Evolutionary conservation across 1,284 basidiomycete species (phyloP).

Genomic region (Ceratobasidium sp.): DNA sequence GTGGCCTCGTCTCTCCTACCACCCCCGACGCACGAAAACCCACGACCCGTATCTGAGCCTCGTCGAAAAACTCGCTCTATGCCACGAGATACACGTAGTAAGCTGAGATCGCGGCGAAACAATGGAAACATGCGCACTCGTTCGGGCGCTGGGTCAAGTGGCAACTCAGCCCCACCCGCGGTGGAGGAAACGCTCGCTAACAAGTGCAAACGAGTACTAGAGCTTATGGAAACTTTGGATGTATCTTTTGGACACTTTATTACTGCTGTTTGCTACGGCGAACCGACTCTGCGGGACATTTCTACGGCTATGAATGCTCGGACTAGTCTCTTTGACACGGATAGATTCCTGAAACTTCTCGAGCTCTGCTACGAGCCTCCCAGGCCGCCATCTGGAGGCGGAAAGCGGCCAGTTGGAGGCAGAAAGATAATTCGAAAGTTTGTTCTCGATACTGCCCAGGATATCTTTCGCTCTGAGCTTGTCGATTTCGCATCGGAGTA

Average conservation of each 20-base stretch:
- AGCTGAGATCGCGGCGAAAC: background rate
- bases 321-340: background rate
- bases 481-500: background rate
- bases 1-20: background rate
- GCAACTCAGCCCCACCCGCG: background rate
- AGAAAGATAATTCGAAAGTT: background rate
- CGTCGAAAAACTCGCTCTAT: background rate
- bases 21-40: background rate
- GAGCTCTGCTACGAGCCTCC: background rate
- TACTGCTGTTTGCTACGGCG: background rate
- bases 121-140: background rate
- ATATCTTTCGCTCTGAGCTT: background rate
- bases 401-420: background rate
- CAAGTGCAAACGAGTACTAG: slow-evolving; percentile 1
- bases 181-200: background rate
- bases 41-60: background rate
- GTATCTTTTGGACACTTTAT: background rate
- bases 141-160: background rate
- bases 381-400: background rate
- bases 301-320: background rate
- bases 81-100: background rate
- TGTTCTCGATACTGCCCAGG: background rate
- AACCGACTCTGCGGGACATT: background rate
- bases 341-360: background rate
- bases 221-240: background rate